Base-by-base conservation (phyloP, 108 stramenopile genomes). In the Epithemia pelagica region DNA sequence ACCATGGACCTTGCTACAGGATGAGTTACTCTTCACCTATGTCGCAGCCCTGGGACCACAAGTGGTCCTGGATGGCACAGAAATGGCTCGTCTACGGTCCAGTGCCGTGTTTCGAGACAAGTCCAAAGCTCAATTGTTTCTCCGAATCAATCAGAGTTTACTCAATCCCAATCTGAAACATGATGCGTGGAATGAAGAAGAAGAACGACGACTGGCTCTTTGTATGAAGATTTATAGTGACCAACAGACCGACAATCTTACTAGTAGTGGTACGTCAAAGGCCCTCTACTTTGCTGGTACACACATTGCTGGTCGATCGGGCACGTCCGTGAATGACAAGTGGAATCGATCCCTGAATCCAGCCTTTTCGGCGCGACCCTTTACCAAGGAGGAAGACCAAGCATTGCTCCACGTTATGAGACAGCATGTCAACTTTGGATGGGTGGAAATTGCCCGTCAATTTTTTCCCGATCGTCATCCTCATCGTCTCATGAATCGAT, bases 321-420 rank as follows among this genome's bases (percentile, higher is more conserved):
- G 62, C 21, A 70, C 58, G 59, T 53, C 67, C 28, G 79, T 85
- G 7, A 18, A 60, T 30, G 76, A 70, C 22, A 85, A 85, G 64
- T 85, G 84, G 84, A 72, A 53, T 33, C 70, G 81, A 53, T 70
- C 81, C 15, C 65, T 85, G 51, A 67, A 80, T 65, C 84, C 82
- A 24, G 65, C 56, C 24, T 62, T 71, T 22, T 67, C 79, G 8
- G 26, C 51, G 27, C 32, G 31, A 53, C 71, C 71, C 20, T 80
- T 76, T 63, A 67, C 72, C 15, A 20, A 26, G 18, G 62, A 58
- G n/a, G 81, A 82, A 67, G 74, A 82, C 57, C 28, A 74, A 22
- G 54, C 55, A 32, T 63, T 82, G 58, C 59, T 72, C 22, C 58
- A 61, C 37, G 21, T 54, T 0, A 58, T 61, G 26, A 7, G 58